Conservation (phyloP, 495 filamentous ascomycete genomes). For the Ascobolus immersus region DNA sequence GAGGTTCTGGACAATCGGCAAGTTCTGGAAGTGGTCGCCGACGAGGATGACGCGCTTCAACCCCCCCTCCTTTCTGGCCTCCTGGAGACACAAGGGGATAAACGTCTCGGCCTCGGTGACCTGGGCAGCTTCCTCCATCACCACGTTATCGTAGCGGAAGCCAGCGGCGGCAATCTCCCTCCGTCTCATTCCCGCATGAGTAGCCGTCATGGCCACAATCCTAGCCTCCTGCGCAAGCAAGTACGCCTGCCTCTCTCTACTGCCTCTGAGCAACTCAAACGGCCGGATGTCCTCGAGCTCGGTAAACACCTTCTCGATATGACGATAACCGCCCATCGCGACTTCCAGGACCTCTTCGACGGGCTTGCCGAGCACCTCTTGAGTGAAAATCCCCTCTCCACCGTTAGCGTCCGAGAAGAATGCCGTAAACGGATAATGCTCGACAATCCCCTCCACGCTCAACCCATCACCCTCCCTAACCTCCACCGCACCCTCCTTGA, state of each 20-base stretch:
- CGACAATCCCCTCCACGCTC: conserved; percentile 32
- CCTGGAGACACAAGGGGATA: conserved; percentile 75
- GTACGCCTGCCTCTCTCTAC: conserved; percentile 83
- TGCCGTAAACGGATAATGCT: conserved; percentile 66
- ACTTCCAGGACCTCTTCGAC: conserved; percentile 50
- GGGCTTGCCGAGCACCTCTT: conserved; percentile 48
- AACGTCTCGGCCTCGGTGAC: conserved; percentile 97
- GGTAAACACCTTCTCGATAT: conserved; percentile 74
- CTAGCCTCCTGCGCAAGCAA: conserved; percentile 83
- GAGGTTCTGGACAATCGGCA: conserved; percentile 79
- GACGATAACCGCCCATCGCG: conserved; percentile 63
- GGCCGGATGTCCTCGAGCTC: conserved; percentile 84
- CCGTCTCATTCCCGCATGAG: conserved; percentile 90
- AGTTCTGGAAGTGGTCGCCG: conserved; percentile 92
- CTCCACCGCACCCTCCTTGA: not conserved
- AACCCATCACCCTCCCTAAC: conserved; percentile 24
- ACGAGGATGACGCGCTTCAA: conserved; percentile 77
- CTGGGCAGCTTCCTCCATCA: conserved; percentile 98
- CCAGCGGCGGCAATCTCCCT: conserved; percentile 75
- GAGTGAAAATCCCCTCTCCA: too few species aligned
- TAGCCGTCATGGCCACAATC: conserved; percentile 94
- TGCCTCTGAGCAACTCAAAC: conserved; percentile 73
- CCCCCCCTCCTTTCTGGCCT: conserved; percentile 39
- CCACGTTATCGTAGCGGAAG: conserved; percentile 90
- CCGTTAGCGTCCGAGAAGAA: conserved; percentile 73